These are phyloP conservation scores for Salvia splendens DNA, from an alignment of 257 asterid species.

Conservation along the genomic window DNA sequence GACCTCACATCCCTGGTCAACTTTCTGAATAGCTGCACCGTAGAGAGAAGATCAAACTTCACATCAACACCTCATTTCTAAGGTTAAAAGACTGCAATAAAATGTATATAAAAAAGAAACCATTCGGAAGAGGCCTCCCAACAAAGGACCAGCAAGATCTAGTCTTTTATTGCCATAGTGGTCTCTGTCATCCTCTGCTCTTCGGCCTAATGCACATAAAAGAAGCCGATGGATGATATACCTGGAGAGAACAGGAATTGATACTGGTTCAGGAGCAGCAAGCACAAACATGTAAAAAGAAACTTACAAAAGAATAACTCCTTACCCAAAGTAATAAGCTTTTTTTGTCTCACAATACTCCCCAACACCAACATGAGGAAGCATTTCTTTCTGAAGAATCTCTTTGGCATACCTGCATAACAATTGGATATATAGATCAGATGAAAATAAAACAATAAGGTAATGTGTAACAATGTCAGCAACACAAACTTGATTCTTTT, in stretches of 20 bases:
- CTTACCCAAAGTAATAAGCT: slow-evolving; percentile 95
- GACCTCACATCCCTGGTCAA: slow-evolving; percentile 92
- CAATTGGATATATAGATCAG: slow-evolving; percentile 24
- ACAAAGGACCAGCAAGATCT: slow-evolving; percentile 99
- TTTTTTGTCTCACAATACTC: slow-evolving; percentile 95
- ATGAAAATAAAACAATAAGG: slow-evolving; percentile 9
- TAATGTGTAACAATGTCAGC: slow-evolving; percentile 23
- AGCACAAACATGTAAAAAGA: slow-evolving; percentile 21
- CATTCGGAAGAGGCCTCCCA: slow-evolving; percentile 96
- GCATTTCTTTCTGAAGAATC: slow-evolving; percentile 97
- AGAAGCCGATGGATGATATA: slow-evolving; percentile 91
- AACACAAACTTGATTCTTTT: slow-evolving; percentile 85
- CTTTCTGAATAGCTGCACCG: slow-evolving; percentile 89
- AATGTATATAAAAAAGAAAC: slow-evolving; percentile 43
- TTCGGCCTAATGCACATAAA: slow-evolving; percentile 89
- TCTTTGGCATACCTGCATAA: slow-evolving; percentile 85
- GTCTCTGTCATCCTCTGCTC: slow-evolving; percentile 95
- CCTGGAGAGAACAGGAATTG: slow-evolving; percentile 40
- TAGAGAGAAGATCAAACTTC: slow-evolving; percentile 37
- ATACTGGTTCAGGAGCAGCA: slow-evolving; percentile 25
- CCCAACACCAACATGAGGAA: slow-evolving; percentile 96
- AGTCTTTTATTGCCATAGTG: slow-evolving; percentile 96
- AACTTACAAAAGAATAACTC: slow-evolving; percentile 7
- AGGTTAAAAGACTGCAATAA: slow-evolving; percentile 28
- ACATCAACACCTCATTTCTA: slow-evolving; percentile 28